Percentiles rank a stretch among this genome's conserved stretches.
Evolutionary conservation across 805 yeast genomes (phyloP).

Genomic region (Saccharomyces eubayanus): DNA sequence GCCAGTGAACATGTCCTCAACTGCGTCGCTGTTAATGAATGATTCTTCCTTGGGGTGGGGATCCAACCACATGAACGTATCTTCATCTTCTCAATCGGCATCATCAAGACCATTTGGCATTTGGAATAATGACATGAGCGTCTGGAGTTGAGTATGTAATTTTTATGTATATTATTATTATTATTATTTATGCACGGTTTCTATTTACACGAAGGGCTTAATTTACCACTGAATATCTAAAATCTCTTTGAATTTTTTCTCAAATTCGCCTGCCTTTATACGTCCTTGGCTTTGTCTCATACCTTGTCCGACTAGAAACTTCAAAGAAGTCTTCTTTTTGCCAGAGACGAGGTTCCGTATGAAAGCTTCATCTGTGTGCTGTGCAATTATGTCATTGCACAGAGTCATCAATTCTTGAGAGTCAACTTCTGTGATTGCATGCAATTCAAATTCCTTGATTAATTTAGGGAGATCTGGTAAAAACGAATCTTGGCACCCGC

Average conservation of each 20-base stretch:
- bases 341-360: slow-evolving; percentile 51
- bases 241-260: slow-evolving; percentile 27
- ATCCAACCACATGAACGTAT: slow-evolving; percentile 11
- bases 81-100: slow-evolving; percentile 8
- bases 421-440: slow-evolving; percentile 27
- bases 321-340: slow-evolving; percentile 54
- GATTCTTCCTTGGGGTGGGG: slow-evolving; percentile 23
- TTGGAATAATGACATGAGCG: slow-evolving; percentile 33
- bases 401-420: slow-evolving; percentile 32
- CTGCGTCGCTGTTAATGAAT: slow-evolving; percentile 8
- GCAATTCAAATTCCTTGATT: slow-evolving; percentile 47
- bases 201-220: background rate
- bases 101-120: slow-evolving; percentile 15
- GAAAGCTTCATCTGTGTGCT: slow-evolving; percentile 39
- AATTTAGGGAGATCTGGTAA: slow-evolving; percentile 33
- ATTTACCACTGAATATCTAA: slow-evolving; percentile 13
- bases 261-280: slow-evolving; percentile 32
- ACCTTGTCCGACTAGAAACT: slow-evolving; percentile 73
- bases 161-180: slow-evolving; percentile 1
- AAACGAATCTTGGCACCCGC: slow-evolving; percentile 6
- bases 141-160: slow-evolving; percentile 27
- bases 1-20: background rate
- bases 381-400: slow-evolving; percentile 39
- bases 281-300: slow-evolving; percentile 73
- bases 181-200: background rate